Conservation (phyloP, 2,329 filamentous ascomycete species). For the Aspergillus calidoustus region DNA sequence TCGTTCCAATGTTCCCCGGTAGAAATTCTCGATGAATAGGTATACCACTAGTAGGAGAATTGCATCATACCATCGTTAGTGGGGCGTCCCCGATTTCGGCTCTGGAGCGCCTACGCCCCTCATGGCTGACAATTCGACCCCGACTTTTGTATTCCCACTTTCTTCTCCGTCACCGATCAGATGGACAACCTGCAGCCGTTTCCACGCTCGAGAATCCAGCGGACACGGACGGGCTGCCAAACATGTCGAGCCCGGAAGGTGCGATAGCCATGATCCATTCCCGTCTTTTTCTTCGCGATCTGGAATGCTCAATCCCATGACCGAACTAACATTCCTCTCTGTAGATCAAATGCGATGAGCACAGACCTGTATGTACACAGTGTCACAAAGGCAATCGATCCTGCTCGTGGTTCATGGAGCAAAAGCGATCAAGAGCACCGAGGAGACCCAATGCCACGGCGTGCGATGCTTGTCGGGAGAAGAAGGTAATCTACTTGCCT, state of each 20-base stretch:
- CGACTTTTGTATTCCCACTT: neutral
- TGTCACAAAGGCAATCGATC: neutral
- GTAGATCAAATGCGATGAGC: conserved; percentile 3
- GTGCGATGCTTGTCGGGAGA: neutral
- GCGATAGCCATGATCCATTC: neutral
- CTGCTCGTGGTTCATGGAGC: neutral
- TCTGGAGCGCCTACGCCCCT: neutral
- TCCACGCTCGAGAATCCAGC: neutral
- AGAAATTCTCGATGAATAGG: no score
- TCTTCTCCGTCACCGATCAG: neutral
- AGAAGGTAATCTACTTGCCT: neutral
- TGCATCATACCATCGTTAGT: neutral
- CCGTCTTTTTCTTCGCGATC: neutral
- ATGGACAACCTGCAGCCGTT: neutral
- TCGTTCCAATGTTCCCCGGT: neutral
- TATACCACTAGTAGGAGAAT: neutral
- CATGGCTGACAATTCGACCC: neutral
- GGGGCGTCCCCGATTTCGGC: neutral
- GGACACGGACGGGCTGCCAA: conserved; percentile 1
- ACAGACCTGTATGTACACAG: neutral
- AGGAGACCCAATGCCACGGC: neutral
- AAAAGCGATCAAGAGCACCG: neutral
- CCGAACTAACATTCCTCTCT: neutral
- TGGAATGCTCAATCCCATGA: neutral
- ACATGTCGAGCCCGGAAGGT: conserved; percentile 2